phyloP scores from a whole-genome alignment of 1,284 basidiomycete genomes.

The Ganoderma boninense region DNA sequence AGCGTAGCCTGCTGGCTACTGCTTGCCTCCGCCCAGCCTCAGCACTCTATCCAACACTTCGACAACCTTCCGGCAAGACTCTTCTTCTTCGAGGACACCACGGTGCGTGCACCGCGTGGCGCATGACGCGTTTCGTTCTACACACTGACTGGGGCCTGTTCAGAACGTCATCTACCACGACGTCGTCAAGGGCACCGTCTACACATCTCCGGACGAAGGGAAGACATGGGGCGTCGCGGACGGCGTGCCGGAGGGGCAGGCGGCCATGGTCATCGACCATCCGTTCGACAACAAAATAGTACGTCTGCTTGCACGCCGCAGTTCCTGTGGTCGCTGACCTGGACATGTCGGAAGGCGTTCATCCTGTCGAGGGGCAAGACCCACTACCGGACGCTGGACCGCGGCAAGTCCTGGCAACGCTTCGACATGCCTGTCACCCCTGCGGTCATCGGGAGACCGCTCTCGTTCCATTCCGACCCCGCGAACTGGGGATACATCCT shows the following conservation, averaged over 20 bases:
- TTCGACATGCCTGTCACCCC: conserved; percentile 77
- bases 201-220: conserved; percentile 91
- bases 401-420: conserved; percentile 84
- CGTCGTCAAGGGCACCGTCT: conserved; percentile 69
- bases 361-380: conserved; percentile 74
- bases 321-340: neutral
- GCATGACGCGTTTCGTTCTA: conserved; percentile 19
- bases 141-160: neutral
- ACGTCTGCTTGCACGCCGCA: conserved; percentile 14
- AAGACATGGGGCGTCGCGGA: conserved; percentile 77
- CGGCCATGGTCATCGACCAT: conserved; percentile 85
- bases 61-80: conserved; percentile 82
- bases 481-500: conserved; percentile 78
- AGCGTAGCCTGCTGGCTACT: conserved; percentile 38
- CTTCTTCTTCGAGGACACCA: conserved; percentile 93
- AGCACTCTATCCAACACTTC: conserved; percentile 58
- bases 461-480: conserved; percentile 85
- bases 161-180: conserved; percentile 90
- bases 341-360: conserved; percentile 70
- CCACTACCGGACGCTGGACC: conserved; percentile 89
- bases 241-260: conserved; percentile 69
- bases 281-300: conserved; percentile 74
- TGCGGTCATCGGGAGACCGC: conserved; percentile 66
- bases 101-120: conserved; percentile 55
- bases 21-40: conserved; percentile 48